A percentile compares a stretch with the other conserved stretches of the same genome.
phyloP scores from a whole-genome alignment of 371 early-diverging fungal genomes.

The Actinomortierella ambigua region DNA sequence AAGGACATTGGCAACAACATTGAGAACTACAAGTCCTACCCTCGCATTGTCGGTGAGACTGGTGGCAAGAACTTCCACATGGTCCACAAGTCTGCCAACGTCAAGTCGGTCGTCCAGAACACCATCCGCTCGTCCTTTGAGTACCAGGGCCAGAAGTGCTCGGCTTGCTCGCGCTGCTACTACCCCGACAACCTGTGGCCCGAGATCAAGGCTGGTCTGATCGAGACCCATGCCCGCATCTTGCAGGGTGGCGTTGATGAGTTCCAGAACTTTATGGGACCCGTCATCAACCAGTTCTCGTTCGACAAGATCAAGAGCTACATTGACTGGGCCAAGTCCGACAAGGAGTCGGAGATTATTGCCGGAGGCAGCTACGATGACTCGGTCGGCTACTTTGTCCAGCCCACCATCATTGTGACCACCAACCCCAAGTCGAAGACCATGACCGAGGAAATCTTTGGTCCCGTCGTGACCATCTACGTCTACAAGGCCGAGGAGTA shows the following conservation, averaged over 20 bases:
- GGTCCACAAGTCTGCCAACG: conserved; percentile 80
- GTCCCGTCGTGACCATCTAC: conserved; percentile 95
- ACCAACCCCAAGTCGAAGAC: conserved; percentile 86
- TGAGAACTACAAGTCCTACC: conserved; percentile 89
- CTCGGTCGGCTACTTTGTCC: conserved; percentile 87
- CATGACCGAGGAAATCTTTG: conserved; percentile 96
- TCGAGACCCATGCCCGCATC: conserved; percentile 74
- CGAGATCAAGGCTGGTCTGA: conserved; percentile 73
- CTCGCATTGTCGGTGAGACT: conserved; percentile 97
- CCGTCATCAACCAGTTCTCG: conserved; percentile 90
- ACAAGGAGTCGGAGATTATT: conserved; percentile 73
- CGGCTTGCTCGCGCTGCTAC: conserved; percentile 91
- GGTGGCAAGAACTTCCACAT: conserved; percentile 99
- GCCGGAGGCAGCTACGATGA: conserved; percentile 86
- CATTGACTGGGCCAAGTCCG: conserved; percentile 77
- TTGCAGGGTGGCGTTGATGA: conserved; percentile 87
- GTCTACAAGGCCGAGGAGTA: conserved; percentile 86
- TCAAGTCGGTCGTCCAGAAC: conserved; percentile 68
- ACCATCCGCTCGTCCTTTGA: conserved; percentile 95
- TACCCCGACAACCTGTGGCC: conserved; percentile 84
- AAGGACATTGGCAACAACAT: conserved; percentile 90
- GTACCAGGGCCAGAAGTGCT: conserved; percentile 98
- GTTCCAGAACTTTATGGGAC: conserved; percentile 62
- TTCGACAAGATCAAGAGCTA: conserved; percentile 92
- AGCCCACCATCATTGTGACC: conserved; percentile 92